Percentiles rank a stretch among this genome's conserved stretches.
Evolutionary conservation across 352 stramenopile genomes (phyloP).

Genomic region (Phytophthora podocarpi): DNA sequence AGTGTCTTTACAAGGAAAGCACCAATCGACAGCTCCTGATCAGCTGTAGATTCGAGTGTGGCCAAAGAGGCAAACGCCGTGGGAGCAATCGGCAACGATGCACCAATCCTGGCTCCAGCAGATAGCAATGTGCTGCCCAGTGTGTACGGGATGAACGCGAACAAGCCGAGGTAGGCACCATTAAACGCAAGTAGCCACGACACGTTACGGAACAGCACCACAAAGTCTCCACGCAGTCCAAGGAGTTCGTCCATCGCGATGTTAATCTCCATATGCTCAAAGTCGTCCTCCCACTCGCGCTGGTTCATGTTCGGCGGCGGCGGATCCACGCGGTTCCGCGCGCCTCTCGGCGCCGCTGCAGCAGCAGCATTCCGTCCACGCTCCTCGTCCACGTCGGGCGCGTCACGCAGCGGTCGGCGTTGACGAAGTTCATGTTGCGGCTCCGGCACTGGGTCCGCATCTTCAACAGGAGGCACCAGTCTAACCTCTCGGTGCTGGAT

Average conservation of each 20-base stretch:
- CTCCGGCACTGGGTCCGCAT: conserved; percentile 24
- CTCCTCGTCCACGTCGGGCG: conserved; percentile 16
- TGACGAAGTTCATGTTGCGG: conserved; percentile 49
- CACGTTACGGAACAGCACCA: conserved; percentile 95
- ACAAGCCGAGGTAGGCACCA: conserved; percentile 96
- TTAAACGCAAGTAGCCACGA: conserved; percentile 98
- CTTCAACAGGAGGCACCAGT: conserved; percentile 23
- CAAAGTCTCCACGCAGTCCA: conserved; percentile 94
- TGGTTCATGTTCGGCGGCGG: conserved; percentile 52
- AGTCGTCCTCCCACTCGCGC: conserved; percentile 86
- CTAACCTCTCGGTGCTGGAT: conserved; percentile 43
- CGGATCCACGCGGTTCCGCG: conserved; percentile 43
- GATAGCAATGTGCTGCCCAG: conserved; percentile 92
- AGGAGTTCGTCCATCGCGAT: conserved; percentile 97
- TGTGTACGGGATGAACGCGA: conserved; percentile 96
- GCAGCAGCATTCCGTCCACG: conserved; percentile 19
- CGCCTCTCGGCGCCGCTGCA: conserved; percentile 29
- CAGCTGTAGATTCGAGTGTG: conserved; percentile 21
- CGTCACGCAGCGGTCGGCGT: conserved; percentile 34
- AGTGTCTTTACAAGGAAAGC: conserved; percentile 62
- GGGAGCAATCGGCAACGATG: conserved; percentile 47
- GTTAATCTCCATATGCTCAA: conserved; percentile 94
- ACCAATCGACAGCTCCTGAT: conserved; percentile 28
- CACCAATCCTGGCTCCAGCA: conserved; percentile 63
- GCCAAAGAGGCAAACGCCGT: conserved; percentile 32